Base-by-base conservation (phyloP, 345 rosid genomes). In the Odontarrhena argentea region DNA sequence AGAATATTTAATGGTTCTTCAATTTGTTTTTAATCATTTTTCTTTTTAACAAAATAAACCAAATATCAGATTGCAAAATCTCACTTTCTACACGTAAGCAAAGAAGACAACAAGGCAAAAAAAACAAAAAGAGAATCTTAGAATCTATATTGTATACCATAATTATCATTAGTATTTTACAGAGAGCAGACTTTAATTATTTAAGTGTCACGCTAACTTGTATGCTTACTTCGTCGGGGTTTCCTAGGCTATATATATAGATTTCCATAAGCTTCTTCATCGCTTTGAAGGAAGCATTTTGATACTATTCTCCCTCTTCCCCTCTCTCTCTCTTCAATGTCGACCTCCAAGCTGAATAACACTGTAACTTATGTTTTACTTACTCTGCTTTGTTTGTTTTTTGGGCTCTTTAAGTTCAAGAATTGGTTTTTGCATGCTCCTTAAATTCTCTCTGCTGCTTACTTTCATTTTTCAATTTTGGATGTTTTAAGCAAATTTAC, bases 331-430 rank as follows among this genome's bases (percentile, higher is more conserved):
- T 26, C 35, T 45, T 43, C 60, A 75, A 86, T 86, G 92, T 73
- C 92, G 72, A 82, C 89, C 34, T 45, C 65, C 82, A 71, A 86
- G 75, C 55, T 79, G 63, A 59, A 77, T 71, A 22, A 83, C 22
- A 58, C 82, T 73, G 92, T 86, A 82, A 32, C 67, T 59, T 59
- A 4, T 63, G 36, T 55, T 42, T 55, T 7, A 30, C 28, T 67
- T 32, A 47, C 43, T 63, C 28, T 67, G 4, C 22, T 18, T 18
- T 18, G 22, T 18, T 0, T 18, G 22, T 18, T 18, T 18, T 18
- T 18, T 18, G 0, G 22, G 22, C 22, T 18, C 22, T 18, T 32
- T 32, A 32, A 32, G 4, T 32, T 32, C 36, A 32, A 0, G 36
- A 4, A 38, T 72, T 64, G 25, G 50, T 6, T 49, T 34, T 28